phyloP scores from a whole-genome alignment of 441 rosid genomes.

The Corymbia citriodora region DNA sequence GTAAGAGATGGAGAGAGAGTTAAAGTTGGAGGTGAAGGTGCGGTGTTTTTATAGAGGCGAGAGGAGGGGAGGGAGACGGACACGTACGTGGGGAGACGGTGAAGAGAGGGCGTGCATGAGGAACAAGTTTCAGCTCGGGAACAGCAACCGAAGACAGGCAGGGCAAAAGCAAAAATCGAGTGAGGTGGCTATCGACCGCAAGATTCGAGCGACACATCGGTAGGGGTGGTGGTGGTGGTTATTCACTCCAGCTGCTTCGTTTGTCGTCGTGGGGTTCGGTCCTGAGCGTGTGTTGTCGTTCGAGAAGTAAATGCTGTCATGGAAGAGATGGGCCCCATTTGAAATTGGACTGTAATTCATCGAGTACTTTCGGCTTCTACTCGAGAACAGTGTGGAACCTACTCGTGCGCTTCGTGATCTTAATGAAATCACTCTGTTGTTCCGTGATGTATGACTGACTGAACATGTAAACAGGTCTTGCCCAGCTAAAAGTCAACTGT shows the following conservation, averaged over 20 bases:
- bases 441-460: not conserved
- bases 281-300: not conserved
- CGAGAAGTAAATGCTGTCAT: not conserved
- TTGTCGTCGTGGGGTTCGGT: not conserved
- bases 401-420: not conserved
- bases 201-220: not conserved
- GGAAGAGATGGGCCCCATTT: not conserved
- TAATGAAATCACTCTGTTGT: not conserved
- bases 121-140: constrained; percentile 5
- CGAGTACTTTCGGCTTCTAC: not conserved
- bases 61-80: not conserved
- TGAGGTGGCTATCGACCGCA: not conserved
- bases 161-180: not conserved
- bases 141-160: not conserved
- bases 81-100: not conserved
- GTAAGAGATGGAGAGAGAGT: no score
- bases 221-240: not conserved
- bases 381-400: not conserved
- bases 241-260: not conserved
- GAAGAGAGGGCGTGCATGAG: constrained; percentile 6
- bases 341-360: not conserved
- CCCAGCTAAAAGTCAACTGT: not conserved
- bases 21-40: not conserved
- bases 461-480: not conserved
- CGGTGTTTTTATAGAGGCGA: not conserved